phyloP scores from a whole-genome alignment of 768 basidiomycete genomes.

The Suillus ampliporus region DNA sequence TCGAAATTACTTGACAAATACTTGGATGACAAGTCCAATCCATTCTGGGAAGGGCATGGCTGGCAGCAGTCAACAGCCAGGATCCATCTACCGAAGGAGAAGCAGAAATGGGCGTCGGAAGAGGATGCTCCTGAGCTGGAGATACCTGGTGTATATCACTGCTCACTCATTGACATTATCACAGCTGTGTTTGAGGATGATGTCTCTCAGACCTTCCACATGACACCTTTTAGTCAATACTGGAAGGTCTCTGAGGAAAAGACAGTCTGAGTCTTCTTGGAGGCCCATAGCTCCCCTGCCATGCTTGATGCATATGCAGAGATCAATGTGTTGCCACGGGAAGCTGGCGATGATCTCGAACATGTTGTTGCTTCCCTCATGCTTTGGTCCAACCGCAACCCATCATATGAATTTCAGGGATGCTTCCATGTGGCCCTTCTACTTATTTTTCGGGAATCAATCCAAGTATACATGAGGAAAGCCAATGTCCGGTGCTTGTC shows the following conservation, averaged over 20 bases:
- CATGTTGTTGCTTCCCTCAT: constrained; percentile 18
- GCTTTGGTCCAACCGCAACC: constrained; percentile 33
- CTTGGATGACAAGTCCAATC: constrained; percentile 5
- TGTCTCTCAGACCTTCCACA: constrained; percentile 1
- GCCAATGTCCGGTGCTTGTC: not conserved
- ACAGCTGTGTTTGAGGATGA: constrained; percentile 8
- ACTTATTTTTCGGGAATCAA: constrained; percentile 24
- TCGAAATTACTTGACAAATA: constrained; percentile 7
- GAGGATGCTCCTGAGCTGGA: constrained; percentile 5
- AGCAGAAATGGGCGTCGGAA: not conserved
- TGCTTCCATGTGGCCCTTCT: constrained; percentile 24
- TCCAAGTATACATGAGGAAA: not conserved
- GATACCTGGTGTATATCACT: constrained; percentile 13
- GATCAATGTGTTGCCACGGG: constrained; percentile 8
- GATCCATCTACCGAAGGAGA: constrained; percentile 16
- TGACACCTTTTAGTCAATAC: constrained; percentile 11
- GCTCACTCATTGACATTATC: constrained; percentile 7
- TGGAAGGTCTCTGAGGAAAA: constrained; percentile 5
- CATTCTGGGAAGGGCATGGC: constrained; percentile 9
- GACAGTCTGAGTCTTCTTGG: not conserved
- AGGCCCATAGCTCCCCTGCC: constrained; percentile 1
- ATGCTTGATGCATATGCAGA: constrained; percentile 5
- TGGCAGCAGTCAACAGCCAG: constrained; percentile 13
- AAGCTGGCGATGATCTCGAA: constrained; percentile 14
- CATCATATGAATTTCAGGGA: constrained; percentile 27